Percentiles rank a stretch among this genome's conserved stretches.
These are phyloP conservation scores for Aspergillus awamori DNA, from an alignment of 2,329 filamentous ascomycete genomes.

Conservation along the genomic window DNA sequence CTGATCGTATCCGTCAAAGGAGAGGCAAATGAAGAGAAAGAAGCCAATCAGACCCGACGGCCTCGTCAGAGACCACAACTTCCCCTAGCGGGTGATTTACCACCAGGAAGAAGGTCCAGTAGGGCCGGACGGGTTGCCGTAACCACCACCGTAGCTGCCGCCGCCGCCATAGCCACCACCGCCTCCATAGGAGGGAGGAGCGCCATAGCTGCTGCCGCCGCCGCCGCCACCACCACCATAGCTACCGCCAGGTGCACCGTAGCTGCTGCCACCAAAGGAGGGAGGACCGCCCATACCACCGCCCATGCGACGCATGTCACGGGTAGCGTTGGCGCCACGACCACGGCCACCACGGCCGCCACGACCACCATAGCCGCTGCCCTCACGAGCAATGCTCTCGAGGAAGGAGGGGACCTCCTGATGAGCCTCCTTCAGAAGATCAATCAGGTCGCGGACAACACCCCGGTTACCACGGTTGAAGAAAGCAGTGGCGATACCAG, in stretches of 20 bases:
- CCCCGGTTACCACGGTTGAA: slow-evolving; percentile 99
- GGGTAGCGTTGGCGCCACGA: slow-evolving; percentile 65
- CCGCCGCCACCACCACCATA: slow-evolving; percentile 34
- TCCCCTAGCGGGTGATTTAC: slow-evolving; percentile 41
- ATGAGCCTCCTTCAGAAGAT: slow-evolving; percentile 98
- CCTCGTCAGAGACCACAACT: slow-evolving; percentile 45
- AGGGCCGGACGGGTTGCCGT: slow-evolving; percentile 48
- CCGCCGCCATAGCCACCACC: slow-evolving; percentile 40
- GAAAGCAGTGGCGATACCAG: slow-evolving; percentile 96
- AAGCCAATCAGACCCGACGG: slow-evolving; percentile 44
- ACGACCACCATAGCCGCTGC: slow-evolving; percentile 75
- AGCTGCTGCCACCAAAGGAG: slow-evolving; percentile 42
- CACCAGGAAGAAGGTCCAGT: slow-evolving; percentile 56
- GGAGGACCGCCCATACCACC: slow-evolving; percentile 44
- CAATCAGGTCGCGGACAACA: slow-evolving; percentile 92
- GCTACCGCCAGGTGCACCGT: slow-evolving; percentile 35
- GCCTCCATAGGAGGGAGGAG: slow-evolving; percentile 19
- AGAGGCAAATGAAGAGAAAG: slow-evolving; percentile 35
- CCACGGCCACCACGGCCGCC: slow-evolving; percentile 75
- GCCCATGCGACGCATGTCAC: slow-evolving; percentile 82
- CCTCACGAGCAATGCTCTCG: slow-evolving; percentile 95
- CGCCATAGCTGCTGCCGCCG: slow-evolving; percentile 35
- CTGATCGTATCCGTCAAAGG: slow-evolving; percentile 45
- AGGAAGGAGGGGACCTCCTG: slow-evolving; percentile 94
- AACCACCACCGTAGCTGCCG: slow-evolving; percentile 29